Evolutionary conservation across 108 stramenopile species (phyloP), one percentile per base, ranked within the genome.

Genomic region (Aureococcus anophagefferens): DNA sequence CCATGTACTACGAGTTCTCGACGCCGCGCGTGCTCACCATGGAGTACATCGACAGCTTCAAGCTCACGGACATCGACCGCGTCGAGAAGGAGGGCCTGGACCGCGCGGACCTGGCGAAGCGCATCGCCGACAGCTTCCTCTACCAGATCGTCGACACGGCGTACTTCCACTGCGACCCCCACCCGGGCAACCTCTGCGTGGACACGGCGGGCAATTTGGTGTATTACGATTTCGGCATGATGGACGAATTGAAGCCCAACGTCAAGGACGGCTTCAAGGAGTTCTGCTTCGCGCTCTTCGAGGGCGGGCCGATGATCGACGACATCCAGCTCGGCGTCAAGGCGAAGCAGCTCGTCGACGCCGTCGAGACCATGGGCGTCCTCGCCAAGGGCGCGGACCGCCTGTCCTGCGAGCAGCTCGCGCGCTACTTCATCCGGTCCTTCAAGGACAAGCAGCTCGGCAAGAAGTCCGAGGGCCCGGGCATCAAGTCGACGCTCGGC

Each of bases 221-320:
- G 0, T 95, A 89, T 77, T 97, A 94, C 73, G 96, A 97, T 74
- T 97, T 92, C 70, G 96, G 93, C 35, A 93, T 95, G 93, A 94
- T 95, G 94, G 94, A 96, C 72, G 93, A 94, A 68, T 78, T 96
- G 25, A 33, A 44, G 64, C 89, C 89, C 16, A 89, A 88, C 64
- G 91, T 94, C 31, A 81, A 84, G 29, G 82, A 80, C 7, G 93
- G 93, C 18, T 90, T 94, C 64, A 83, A 88, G 31, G 90, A 84
- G 62, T 93, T 93, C 72, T 93, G 92, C 74, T 89, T 86, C 0
- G 88, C 92, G 15, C 84, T 93, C 30, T 93, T 93, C 75, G 89
- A 85, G 21, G 92, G 92, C 32, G 92, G 92, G 59, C 92, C 92
- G 3, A 79, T 81, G 46, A 89, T 93, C 64, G 78, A 72, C 30